Evolutionary conservation across 164 flowering plant genomes (phyloP), one percentile per base, ranked within the genome.

Genomic region (Vitis rotundifolia): DNA sequence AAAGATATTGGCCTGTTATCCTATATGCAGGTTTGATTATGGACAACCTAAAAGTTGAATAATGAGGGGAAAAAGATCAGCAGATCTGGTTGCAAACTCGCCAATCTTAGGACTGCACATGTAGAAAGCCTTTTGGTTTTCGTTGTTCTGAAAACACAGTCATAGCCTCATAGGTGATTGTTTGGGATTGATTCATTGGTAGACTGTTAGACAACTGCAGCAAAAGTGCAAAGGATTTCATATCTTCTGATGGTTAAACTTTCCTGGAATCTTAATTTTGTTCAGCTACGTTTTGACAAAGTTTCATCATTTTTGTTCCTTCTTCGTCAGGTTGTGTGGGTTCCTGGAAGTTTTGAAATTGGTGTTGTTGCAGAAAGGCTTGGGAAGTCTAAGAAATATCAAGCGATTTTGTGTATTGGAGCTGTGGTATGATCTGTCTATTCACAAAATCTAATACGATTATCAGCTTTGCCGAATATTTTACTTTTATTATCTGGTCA

Each of bases 331-430:
- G 97, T 94, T 75, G 90, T 92, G 16, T 96, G 99, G 99, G 99
- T 96, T 77, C 99, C 99, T 63, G 99, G 99, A 59, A 79, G 92
- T 77, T 96, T 90, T 83, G 99, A 96, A 78, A 88, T 93, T 69
- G 95, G 92, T 59, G 70, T 89, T 67, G 91, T 80, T 74, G 97
- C 98, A 11, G 81, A 85, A 72, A 85, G 72, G 79, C 94, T 96
- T 49, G 99, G 98, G 65, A 91, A 83, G 75, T 83, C 89, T 10
- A 64, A 84, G 67, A 89, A 86, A 62, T 96, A 93, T 82, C 77
- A 90, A 54, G 90, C 97, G 22, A 51, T 96, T 14, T 50, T 96
- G 70, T 96, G 99, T 49, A 91, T 96, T 69, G 99, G 99, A 49
- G 99, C 99, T 68, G 99, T 96, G 97, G 98, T 95, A 84, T 54